A percentile compares a stretch with the other conserved stretches of the same genome.
Evolutionary conservation across 345 rosid species (phyloP).

Genomic region (Murraya koenigii): DNA sequence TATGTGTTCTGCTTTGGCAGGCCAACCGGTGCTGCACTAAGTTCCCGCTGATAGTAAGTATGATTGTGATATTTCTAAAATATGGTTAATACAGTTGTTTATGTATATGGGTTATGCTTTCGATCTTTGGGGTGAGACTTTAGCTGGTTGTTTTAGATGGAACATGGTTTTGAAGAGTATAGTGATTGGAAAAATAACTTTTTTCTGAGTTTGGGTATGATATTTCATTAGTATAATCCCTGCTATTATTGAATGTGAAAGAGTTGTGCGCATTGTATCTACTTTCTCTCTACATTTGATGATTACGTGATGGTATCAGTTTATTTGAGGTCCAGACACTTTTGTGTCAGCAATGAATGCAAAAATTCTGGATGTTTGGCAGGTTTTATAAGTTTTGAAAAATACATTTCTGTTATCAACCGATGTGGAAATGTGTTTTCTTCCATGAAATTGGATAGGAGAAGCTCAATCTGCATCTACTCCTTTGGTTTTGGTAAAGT

Average conservation of each 20-base stretch:
- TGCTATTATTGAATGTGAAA: background rate
- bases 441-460: background rate
- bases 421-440: background rate
- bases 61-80: background rate
- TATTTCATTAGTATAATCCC: background rate
- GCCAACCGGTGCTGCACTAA: constrained; percentile 34
- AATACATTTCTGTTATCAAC: background rate
- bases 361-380: background rate
- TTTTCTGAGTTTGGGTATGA: background rate
- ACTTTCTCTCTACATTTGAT: background rate
- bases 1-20: constrained; percentile 28
- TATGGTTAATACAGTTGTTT: background rate
- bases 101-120: background rate
- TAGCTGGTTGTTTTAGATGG: background rate
- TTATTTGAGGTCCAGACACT: background rate
- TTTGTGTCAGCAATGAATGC: background rate
- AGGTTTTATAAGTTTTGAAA: background rate
- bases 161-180: background rate
- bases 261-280: background rate
- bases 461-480: background rate
- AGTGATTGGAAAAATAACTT: no score
- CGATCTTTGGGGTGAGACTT: background rate
- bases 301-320: background rate
- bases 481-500: no score
- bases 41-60: constrained; percentile 44